Percentiles rank a stretch among this genome's conserved stretches.
Evolutionary conservation across 306 rosid genomes (phyloP).

Genomic region (Dicorynia guianensis): DNA sequence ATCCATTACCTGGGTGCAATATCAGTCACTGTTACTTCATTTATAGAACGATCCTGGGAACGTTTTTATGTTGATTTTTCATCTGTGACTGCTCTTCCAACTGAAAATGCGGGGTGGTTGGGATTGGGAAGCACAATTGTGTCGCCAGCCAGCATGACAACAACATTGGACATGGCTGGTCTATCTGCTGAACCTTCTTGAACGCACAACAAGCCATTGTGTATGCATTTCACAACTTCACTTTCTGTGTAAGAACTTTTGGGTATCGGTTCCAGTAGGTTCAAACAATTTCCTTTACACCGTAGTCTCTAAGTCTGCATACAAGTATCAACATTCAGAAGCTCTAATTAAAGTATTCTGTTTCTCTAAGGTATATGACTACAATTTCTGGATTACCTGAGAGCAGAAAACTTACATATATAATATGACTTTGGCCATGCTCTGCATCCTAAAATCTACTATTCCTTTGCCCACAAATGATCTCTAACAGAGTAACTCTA

Average conservation of each 20-base stretch:
- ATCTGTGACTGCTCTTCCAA: neutral
- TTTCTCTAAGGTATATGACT: neutral
- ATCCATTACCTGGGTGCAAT: no score
- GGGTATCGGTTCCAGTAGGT: constrained; percentile 39
- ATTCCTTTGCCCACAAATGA: constrained; percentile 1
- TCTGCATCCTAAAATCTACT: no score
- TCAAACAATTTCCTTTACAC: constrained; percentile 31
- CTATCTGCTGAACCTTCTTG: no score
- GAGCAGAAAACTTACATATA: constrained; percentile 17
- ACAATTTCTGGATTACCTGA: neutral
- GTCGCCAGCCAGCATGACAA: constrained; percentile 27
- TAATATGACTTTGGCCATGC: constrained; percentile 14
- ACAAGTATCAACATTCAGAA: constrained; percentile 15
- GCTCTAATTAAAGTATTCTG: neutral
- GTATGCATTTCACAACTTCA: constrained; percentile 34
- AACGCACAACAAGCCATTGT: constrained; percentile 24
- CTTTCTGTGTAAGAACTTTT: neutral
- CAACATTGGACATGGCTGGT: constrained; percentile 38
- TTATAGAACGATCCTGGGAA: neutral
- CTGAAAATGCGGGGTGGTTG: constrained; percentile 35
- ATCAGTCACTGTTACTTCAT: no score
- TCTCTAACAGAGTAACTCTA: no score
- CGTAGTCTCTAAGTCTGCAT: constrained; percentile 2
- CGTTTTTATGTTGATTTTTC: no score
- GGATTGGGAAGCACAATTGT: constrained; percentile 33